Conservation (phyloP, 768 basidiomycete genomes). For the Termitomyces sp. region DNA sequence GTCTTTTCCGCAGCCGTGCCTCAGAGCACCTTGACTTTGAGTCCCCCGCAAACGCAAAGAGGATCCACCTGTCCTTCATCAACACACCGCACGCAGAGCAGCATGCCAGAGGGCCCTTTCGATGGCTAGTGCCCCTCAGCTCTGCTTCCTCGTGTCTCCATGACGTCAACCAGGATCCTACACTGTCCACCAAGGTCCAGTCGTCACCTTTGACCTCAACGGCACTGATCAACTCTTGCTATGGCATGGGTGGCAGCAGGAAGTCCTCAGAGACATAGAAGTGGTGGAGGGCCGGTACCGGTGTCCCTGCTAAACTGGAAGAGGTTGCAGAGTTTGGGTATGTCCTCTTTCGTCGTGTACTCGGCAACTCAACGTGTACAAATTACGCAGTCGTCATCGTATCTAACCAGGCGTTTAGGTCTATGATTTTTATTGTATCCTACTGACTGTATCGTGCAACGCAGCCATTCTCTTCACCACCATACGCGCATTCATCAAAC, state of each 20-base stretch:
- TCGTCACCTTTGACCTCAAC: constrained; percentile 84
- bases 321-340: constrained; percentile 61
- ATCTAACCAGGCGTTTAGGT: too few relatives aligned
- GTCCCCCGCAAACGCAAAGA: constrained; percentile 2
- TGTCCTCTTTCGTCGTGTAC: not conserved
- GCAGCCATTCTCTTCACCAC: too few relatives aligned
- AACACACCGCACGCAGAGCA: constrained; percentile 15
- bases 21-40: constrained; percentile 7
- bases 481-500: too few relatives aligned
- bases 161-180: constrained; percentile 36
- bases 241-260: constrained; percentile 15
- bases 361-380: not conserved
- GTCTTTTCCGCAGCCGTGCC: constrained; percentile 10
- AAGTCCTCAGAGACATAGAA: constrained; percentile 43
- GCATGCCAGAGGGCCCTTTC: constrained; percentile 20
- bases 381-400: too few relatives aligned
- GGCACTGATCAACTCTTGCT: constrained; percentile 61
- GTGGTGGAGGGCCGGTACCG: constrained; percentile 69
- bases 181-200: constrained; percentile 44
- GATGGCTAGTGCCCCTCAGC: constrained; percentile 38
- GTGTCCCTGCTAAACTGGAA: constrained; percentile 63
- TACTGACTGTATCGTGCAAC: too few relatives aligned
- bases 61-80: constrained; percentile 34
- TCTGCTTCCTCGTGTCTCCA: constrained; percentile 35
- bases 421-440: too few relatives aligned